These are phyloP conservation scores for Metschnikowia koreensis DNA, from an alignment of 805 yeast species.

Conservation along the genomic window DNA sequence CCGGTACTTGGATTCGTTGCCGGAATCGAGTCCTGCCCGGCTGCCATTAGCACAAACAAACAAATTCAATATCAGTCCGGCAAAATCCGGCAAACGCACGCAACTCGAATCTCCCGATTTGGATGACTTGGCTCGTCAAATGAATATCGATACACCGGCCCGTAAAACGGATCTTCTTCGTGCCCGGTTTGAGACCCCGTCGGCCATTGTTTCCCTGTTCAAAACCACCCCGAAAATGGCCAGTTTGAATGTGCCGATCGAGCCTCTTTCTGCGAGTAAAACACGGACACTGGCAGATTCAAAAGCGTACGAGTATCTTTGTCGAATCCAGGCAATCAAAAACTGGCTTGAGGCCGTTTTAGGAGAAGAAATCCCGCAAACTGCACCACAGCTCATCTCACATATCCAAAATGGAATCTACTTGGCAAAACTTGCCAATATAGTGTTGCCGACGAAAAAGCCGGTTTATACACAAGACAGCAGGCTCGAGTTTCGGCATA, in stretches of 20 bases:
- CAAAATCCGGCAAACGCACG: not conserved
- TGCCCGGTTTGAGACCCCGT: constrained; percentile 38
- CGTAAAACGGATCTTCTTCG: constrained; percentile 29
- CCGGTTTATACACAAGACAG: constrained; percentile 53
- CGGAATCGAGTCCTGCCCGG: constrained; percentile 26
- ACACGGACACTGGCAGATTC: constrained; percentile 19
- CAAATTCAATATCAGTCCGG: constrained; percentile 22
- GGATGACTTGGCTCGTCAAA: constrained; percentile 38
- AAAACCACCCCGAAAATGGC: constrained; percentile 28
- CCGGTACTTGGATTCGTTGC: constrained; percentile 34
- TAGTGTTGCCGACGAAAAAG: constrained; percentile 64
- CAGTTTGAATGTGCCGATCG: constrained; percentile 1
- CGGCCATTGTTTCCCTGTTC: constrained; percentile 43
- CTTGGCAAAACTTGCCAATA: constrained; percentile 73
- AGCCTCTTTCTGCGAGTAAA: constrained; percentile 1
- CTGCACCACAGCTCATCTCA: constrained; percentile 59
- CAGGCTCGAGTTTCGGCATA: constrained; percentile 77
- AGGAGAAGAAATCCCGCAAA: constrained; percentile 51
- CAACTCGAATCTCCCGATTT: constrained; percentile 31
- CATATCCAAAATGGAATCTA: constrained; percentile 80
- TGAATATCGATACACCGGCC: constrained; percentile 27
- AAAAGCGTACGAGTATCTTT: constrained; percentile 67
- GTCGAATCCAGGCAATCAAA: constrained; percentile 79
- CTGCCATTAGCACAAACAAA: constrained; percentile 32
- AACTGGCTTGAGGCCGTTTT: constrained; percentile 71